Percentiles rank a stretch among this genome's conserved stretches.
Conservation (phyloP, 2,329 filamentous ascomycete genomes). For the Xylaria sp. region DNA sequence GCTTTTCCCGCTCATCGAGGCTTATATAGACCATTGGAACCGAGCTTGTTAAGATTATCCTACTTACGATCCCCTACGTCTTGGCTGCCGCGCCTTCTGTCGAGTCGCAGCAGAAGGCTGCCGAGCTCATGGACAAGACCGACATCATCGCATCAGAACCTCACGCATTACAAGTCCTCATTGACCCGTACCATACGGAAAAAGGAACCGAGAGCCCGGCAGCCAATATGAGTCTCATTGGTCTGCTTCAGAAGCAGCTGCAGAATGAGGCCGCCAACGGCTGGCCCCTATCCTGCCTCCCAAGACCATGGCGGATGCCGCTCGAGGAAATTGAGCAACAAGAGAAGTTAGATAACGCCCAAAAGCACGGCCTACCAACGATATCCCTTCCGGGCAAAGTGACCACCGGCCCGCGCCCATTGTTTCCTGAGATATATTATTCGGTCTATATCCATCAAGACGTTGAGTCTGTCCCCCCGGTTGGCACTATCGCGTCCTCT, state of each 20-base stretch:
- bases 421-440: slow-evolving; percentile 94
- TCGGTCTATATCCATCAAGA: slow-evolving; percentile 92
- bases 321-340: slow-evolving; percentile 69
- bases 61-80: slow-evolving; percentile 92
- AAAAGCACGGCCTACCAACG: slow-evolving; percentile 81
- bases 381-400: slow-evolving; percentile 82
- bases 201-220: slow-evolving; percentile 71
- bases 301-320: slow-evolving; percentile 75
- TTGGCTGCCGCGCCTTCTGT: slow-evolving; percentile 75
- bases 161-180: slow-evolving; percentile 83
- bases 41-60: slow-evolving; percentile 95
- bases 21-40: slow-evolving; percentile 70
- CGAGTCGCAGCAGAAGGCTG: slow-evolving; percentile 77
- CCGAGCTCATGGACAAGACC: slow-evolving; percentile 88
- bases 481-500: slow-evolving; percentile 79
- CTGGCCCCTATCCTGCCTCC: slow-evolving; percentile 78
- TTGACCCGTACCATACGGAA: slow-evolving; percentile 83
- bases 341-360: slow-evolving; percentile 67
- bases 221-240: slow-evolving; percentile 76
- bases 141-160: slow-evolving; percentile 92
- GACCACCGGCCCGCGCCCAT: slow-evolving; percentile 75
- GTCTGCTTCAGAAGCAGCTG: slow-evolving; percentile 86
- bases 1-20: slow-evolving; percentile 15
- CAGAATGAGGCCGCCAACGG: slow-evolving; percentile 77
- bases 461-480: slow-evolving; percentile 85